Conservation (phyloP, 768 basidiomycete genomes). For the Russula virescens region DNA sequence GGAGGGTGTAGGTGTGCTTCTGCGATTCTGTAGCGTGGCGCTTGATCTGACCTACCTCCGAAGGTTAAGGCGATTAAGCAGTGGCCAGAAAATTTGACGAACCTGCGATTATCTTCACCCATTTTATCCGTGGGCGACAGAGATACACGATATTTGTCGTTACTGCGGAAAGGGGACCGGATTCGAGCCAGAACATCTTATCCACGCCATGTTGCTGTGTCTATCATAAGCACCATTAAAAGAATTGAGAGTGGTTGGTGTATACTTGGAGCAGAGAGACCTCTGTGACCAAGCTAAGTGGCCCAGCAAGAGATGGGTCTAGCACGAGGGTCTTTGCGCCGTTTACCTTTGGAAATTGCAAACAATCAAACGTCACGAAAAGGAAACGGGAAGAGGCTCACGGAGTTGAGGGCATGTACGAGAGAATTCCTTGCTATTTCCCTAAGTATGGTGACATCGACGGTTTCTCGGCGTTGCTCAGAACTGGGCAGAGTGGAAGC, state of each 20-base stretch:
- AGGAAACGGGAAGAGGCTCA: conserved; percentile 26
- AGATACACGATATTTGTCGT: conserved; percentile 92
- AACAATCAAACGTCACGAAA: not conserved
- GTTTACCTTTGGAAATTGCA: conserved; percentile 53
- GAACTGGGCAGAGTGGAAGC: conserved; percentile 28
- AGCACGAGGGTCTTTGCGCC: conserved; percentile 97
- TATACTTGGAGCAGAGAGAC: conserved; percentile 85
- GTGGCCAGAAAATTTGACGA: conserved; percentile 31
- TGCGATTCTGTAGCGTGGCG: conserved; percentile 61
- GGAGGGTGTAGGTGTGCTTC: conserved; percentile 78
- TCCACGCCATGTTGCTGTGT: conserved; percentile 94
- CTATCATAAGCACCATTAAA: not conserved
- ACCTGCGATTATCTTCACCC: conserved; percentile 91
- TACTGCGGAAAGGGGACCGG: conserved; percentile 73
- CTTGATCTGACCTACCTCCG: conserved; percentile 81
- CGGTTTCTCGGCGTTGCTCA: conserved; percentile 30
- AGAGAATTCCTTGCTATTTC: conserved; percentile 78
- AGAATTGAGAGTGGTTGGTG: not conserved
- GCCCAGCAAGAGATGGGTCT: conserved; percentile 81
- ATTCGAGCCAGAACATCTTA: conserved; percentile 99
- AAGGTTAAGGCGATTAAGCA: conserved; percentile 24
- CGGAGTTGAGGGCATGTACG: conserved; percentile 81
- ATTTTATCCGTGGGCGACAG: conserved; percentile 78
- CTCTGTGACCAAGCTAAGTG: conserved; percentile 92
- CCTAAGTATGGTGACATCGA: conserved; percentile 63